Evolutionary conservation across 441 rosid species (phyloP), one percentile per base, ranked within the genome.

Genomic region (Croton laevigatus): DNA sequence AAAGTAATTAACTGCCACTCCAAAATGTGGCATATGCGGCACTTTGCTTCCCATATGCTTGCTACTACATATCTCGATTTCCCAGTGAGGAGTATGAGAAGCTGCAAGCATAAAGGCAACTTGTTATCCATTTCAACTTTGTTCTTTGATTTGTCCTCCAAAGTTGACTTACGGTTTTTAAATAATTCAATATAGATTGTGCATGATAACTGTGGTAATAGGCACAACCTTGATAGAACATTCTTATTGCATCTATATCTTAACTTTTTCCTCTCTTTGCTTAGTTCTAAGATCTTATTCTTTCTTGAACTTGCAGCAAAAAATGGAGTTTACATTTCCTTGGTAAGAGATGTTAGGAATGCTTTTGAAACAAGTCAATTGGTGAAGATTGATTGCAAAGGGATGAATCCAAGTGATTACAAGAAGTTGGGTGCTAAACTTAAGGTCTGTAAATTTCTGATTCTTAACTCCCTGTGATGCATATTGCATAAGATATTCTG

Each of bases 361-460:
- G 97, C 95, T 68, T 91, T 94, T 54, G 98, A 94, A 85, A 89
- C 85, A 80, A 83, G 96, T 83, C 76, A 80, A 8, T 80, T 94
- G 81, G 98, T 83, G 81, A 94, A 86, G 91, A 74, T 94, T 13
- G 83, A 94, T 66, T 91, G 97, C 85, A 69, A 72, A 70, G 98
- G 92, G 42, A 73, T 94, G 91, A 84, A 91, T 63, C 86, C 93
- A 51, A 86, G 89, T 70, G 97, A 94, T 70, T 89, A 91, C 84
- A 94, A 91, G 86, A 94, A 91, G 75, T 74, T 94, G 68, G 97
- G 97, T 71, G 96, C 98, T 66, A 94, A 90, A 81, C 97, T 94
- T 71, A 94, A 87, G 98, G 98, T 88, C 66, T 58, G 27, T 54
- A 14, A 62, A 13, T 27, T 65, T 69, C 59, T 23, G 57, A 8